Percentiles rank a stretch among this genome's conserved stretches.
phyloP scores from a whole-genome alignment of 1,284 basidiomycete genomes.

The Tilletia indica region DNA sequence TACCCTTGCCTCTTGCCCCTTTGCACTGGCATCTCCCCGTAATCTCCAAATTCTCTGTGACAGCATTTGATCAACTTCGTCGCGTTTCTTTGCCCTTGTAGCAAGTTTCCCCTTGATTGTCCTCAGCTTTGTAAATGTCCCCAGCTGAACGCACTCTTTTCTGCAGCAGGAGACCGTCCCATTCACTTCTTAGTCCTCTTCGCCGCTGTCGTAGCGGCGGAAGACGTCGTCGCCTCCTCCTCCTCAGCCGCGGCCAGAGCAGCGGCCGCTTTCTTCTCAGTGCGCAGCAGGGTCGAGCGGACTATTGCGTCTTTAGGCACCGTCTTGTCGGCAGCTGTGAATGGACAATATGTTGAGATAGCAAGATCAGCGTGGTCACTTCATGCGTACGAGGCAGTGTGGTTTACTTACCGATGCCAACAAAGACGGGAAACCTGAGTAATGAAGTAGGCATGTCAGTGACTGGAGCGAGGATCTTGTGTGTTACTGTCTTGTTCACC shows the following conservation, averaged over 20 bases:
- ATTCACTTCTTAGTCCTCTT: too few relatives aligned
- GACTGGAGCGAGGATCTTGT: neutral
- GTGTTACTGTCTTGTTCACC: conserved; percentile 32
- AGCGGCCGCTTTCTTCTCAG: neutral
- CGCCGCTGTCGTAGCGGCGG: too few relatives aligned
- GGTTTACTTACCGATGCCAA: conserved; percentile 59
- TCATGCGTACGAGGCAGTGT: too few relatives aligned
- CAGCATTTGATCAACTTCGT: too few relatives aligned
- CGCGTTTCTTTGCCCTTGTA: too few relatives aligned
- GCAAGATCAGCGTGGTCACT: neutral
- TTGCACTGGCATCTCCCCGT: too few relatives aligned
- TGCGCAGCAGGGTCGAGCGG: conserved; percentile 19
- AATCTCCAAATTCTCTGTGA: too few relatives aligned
- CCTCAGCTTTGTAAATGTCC: too few relatives aligned
- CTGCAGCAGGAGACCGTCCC: too few relatives aligned
- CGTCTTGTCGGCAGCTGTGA: conserved; percentile 31
- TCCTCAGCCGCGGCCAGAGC: neutral
- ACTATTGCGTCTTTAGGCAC: conserved; percentile 39
- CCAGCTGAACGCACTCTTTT: too few relatives aligned
- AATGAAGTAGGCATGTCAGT: neutral
- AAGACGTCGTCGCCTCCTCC: neutral
- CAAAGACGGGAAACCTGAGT: conserved; percentile 62
- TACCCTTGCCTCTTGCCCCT: too few relatives aligned
- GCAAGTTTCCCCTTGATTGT: too few relatives aligned
- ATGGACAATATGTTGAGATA: neutral